Evolutionary conservation across 805 yeast species (phyloP), one percentile per base, ranked within the genome.

Genomic region (Sungouiella thailandica): DNA sequence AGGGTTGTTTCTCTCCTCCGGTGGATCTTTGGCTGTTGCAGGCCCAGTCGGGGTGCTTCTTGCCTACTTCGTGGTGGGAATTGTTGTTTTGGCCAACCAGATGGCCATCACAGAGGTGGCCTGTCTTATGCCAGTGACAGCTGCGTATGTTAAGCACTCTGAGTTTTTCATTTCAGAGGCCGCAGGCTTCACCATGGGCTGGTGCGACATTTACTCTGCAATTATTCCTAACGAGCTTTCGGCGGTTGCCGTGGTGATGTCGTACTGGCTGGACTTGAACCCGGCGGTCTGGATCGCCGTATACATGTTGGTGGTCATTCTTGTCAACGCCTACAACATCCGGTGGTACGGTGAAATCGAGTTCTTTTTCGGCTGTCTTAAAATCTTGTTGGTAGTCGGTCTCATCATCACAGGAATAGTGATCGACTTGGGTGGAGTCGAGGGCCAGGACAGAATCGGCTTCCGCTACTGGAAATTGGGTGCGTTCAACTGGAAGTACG

Each of bases 1-100:
- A 19, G 83, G 83, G 46, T 57, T 78, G 20, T 78, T 74, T 50
- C 60, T 78, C 23, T 74, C 78, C 24, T 60, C 74, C 1, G 79
- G 80, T 14, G 65, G 63, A 25, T 62, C 78, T 8, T 57, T 77
- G 33, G 60, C 64, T 18, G 56, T 43, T 8, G 78, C 76, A 29
- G 78, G 79, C 6, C 76, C 78, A 8, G 27, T 27, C 14, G 27
- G 32, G 9, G 10, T 31, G 15, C 18, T 31, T 17, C 41, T 35
- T 29, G 26, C 28, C n/a, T 52, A 6, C 11, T 49, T 56, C 50
- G 43, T 57, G 2, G 32, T 46, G 18, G 47, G 52, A 8, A 44
- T 58, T 53, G 61, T 52, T 11, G 58, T 55, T 14, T 70, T 70
- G 29, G 35, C 62, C 23, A 63, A 60, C 36, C 65, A 69, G 34